phyloP scores from a whole-genome alignment of 2,329 filamentous ascomycete species.

The Thyridium curvatum region DNA sequence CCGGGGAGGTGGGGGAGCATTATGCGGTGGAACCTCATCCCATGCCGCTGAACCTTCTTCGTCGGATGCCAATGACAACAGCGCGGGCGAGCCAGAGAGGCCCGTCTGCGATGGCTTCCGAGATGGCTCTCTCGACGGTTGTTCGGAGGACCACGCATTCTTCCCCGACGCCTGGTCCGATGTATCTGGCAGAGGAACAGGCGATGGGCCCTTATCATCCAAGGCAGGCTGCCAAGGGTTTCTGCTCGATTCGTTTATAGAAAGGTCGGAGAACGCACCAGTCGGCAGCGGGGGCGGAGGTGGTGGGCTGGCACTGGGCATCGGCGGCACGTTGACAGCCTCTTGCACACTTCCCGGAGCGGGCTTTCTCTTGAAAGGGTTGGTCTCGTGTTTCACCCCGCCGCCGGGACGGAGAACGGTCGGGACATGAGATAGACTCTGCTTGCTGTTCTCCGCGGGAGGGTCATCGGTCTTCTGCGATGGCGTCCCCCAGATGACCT shows the following conservation, averaged over 20 bases:
- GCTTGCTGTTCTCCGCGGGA: slow-evolving; percentile 6
- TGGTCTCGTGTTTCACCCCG: slow-evolving; percentile 30
- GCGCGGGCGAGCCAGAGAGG: slow-evolving; percentile 20
- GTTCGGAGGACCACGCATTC: slow-evolving; percentile 27
- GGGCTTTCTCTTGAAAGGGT: slow-evolving; percentile 48
- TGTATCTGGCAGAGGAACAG: slow-evolving; percentile 10
- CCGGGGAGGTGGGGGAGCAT: slow-evolving; percentile 13
- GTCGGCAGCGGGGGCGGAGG: slow-evolving; percentile 19
- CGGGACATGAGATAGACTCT: slow-evolving; percentile 19
- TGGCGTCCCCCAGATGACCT: slow-evolving; percentile 26
- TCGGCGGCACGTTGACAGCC: slow-evolving; percentile 6
- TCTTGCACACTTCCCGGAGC: slow-evolving; percentile 10
- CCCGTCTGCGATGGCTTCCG: slow-evolving; percentile 21
- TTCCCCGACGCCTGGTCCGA: slow-evolving; percentile 21
- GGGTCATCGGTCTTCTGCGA: slow-evolving; percentile 6
- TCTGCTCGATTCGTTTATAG: slow-evolving; percentile 31
- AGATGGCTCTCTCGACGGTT: slow-evolving; percentile 13
- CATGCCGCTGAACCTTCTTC: slow-evolving; percentile 33
- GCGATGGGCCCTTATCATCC: slow-evolving; percentile 16
- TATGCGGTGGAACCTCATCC: slow-evolving; percentile 25
- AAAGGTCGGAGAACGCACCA: slow-evolving; percentile 34
- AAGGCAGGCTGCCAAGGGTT: slow-evolving; percentile 39
- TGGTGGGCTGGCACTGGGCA: slow-evolving; percentile 9
- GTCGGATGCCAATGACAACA: slow-evolving; percentile 28
- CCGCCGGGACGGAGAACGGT: slow-evolving; percentile 21